Base-by-base conservation (phyloP, 768 basidiomycete genomes). In the Russula virescens region DNA sequence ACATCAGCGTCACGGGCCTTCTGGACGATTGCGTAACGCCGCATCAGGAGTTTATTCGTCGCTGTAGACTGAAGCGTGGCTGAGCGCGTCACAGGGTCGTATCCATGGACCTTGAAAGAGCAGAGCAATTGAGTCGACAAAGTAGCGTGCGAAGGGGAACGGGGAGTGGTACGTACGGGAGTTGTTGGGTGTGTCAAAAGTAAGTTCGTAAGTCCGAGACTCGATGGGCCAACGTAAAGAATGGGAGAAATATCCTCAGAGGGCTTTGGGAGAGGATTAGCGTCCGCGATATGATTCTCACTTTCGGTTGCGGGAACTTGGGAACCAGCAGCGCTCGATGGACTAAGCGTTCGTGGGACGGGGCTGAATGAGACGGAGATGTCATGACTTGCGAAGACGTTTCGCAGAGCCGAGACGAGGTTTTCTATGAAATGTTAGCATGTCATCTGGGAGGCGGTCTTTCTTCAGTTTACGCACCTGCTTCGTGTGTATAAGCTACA, bases 1-100 rank as follows among this genome's bases (percentile, higher is more conserved):
- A 98, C 91, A 68, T 98, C 94, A 0, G 94, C 89, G 66, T 94
- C 89, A 48, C 91, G 82, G 2, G 96, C 94, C 68, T 85, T 87
- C 71, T 96, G 94, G 5, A 98, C 83, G 1, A 82, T 77, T 2
- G 86, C 89, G 64, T 98, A 97, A 16, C 97, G 85, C 0, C 91
- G 84, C 88, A 95, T 95, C 16, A 98, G 82, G 5, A 97, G 75
- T 55, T 79, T 84, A 68, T 96, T 96, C 5, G 92, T 89, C 26
- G 80, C 78, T 0, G 73, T 73, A 0, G 89, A 91, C 65, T 91
- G 85, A 18, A 87, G 70, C 13, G 78, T 76, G 0, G 81, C 76
- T 0, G 69, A 70, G 18, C 74, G 70, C 0, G 79, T 77, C 4
- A 69, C 58, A 0, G 95, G 91, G 61, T 92, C 79, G 75, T 92